Evolutionary conservation across 2,329 filamentous ascomycete genomes (phyloP).

Genomic region (Colletotrichum musae): DNA sequence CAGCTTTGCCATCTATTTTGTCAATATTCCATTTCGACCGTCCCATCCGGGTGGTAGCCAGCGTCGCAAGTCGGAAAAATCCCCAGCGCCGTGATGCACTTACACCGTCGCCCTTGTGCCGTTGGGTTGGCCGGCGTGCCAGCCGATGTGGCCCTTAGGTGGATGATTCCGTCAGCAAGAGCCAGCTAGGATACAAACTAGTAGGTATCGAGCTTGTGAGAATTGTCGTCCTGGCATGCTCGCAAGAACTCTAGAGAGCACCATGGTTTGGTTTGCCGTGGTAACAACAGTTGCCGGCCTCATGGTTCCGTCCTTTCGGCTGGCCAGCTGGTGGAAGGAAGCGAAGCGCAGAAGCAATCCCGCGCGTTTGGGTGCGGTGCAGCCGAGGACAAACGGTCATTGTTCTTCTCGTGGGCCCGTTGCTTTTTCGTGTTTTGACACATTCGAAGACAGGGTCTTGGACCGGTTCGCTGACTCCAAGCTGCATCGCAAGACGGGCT

Average conservation of each 20-base stretch:
- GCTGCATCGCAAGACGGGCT: background rate
- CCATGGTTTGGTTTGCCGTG: conserved; percentile 2
- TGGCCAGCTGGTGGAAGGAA: background rate
- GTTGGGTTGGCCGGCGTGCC: conserved; percentile 1
- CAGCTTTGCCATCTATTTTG: background rate
- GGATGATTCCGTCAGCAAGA: background rate
- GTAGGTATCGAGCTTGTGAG: background rate
- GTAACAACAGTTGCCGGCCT: background rate
- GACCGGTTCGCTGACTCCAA: background rate
- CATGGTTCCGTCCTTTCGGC: background rate
- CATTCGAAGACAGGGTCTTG: conserved; percentile 13
- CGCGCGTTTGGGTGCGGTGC: background rate
- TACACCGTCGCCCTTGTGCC: conserved; percentile 17
- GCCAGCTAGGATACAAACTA: conserved; percentile 1
- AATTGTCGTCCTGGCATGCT: conserved; percentile 24
- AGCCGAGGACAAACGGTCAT: background rate
- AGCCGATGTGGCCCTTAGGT: background rate
- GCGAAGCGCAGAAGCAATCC: background rate
- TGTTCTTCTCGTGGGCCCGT: background rate
- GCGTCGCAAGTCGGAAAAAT: background rate
- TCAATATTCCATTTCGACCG: conserved; percentile 8
- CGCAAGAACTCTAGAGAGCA: background rate
- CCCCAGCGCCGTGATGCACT: conserved; percentile 6
- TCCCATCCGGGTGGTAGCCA: background rate
- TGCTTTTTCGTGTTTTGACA: conserved; percentile 15